Percentiles rank a stretch among this genome's conserved stretches.
Evolutionary conservation across 2,329 filamentous ascomycete species (phyloP).

Genomic region (Drechslerella coelobrocha): DNA sequence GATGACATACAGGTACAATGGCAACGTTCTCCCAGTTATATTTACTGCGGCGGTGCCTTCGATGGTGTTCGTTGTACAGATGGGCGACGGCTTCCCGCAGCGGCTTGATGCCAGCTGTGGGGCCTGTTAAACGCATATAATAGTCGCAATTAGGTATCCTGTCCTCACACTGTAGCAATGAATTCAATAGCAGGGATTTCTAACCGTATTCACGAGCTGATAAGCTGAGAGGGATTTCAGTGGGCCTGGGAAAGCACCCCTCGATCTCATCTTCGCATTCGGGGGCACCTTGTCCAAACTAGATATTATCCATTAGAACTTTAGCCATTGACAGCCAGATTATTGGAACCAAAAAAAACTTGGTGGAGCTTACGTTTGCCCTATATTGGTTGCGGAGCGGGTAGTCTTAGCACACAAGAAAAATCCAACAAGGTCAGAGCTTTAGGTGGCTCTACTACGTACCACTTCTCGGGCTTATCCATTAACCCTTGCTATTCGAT

Average conservation of each 20-base stretch:
- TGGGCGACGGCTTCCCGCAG: slow-evolving; percentile 86
- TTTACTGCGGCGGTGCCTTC: slow-evolving; percentile 82
- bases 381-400: slow-evolving; percentile 9
- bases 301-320: slow-evolving; percentile 7
- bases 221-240: slow-evolving; percentile 76
- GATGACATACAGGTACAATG: slow-evolving; percentile 72
- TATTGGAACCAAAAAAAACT: background rate
- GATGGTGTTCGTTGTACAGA: slow-evolving; percentile 91
- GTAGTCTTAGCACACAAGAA: slow-evolving; percentile 21
- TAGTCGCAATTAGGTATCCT: too few species aligned
- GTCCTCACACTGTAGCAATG: background rate
- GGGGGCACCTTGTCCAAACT: slow-evolving; percentile 89
- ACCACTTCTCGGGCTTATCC: slow-evolving; percentile 83
- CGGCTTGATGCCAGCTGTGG: slow-evolving; percentile 91
- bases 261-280: slow-evolving; percentile 92
- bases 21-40: slow-evolving; percentile 98
- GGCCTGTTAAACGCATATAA: slow-evolving; percentile 61
- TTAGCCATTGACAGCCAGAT: background rate
- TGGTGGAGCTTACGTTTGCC: slow-evolving; percentile 34
- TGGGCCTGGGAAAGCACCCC: slow-evolving; percentile 84
- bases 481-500: slow-evolving; percentile 75
- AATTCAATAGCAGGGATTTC: background rate
- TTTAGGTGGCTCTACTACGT: slow-evolving; percentile 60
- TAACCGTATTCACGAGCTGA: slow-evolving; percentile 81
- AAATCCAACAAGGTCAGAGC: slow-evolving; percentile 39